These are phyloP conservation scores for Ramicandelaber brevisporus DNA, from an alignment of 192 early-diverging fungal genomes.

Conservation along the genomic window DNA sequence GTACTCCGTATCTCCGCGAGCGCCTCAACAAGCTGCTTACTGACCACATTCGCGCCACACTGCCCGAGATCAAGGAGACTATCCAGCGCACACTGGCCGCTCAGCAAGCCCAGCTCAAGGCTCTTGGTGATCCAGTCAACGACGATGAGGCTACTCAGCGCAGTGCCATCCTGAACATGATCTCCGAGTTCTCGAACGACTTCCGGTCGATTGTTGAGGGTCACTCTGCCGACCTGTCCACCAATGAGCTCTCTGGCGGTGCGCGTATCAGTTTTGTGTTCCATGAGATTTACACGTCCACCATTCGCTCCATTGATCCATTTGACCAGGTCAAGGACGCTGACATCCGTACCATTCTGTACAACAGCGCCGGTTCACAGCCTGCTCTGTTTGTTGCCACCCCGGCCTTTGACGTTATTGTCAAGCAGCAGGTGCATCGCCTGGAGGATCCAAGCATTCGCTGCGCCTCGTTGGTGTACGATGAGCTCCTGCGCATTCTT, in stretches of 20 bases:
- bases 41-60: slow-evolving; percentile 95
- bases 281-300: slow-evolving; percentile 85
- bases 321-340: slow-evolving; percentile 98
- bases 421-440: slow-evolving; percentile 97
- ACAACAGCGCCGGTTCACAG: slow-evolving; percentile 92
- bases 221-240: slow-evolving; percentile 81
- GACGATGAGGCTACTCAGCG: slow-evolving; percentile 52
- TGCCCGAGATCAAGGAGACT: slow-evolving; percentile 98
- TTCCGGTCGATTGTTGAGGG: slow-evolving; percentile 91
- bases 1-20: slow-evolving; percentile 93
- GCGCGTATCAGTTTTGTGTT: slow-evolving; percentile 98
- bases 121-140: slow-evolving; percentile 74
- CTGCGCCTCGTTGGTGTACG: slow-evolving; percentile 87
- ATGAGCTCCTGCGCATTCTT: slow-evolving; percentile 90
- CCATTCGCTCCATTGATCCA: slow-evolving; percentile 84
- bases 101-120: slow-evolving; percentile 61
- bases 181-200: slow-evolving; percentile 96
- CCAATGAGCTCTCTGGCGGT: slow-evolving; percentile 87
- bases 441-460: slow-evolving; percentile 94
- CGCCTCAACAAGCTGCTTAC: slow-evolving; percentile 96
- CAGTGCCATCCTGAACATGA: slow-evolving; percentile 85
- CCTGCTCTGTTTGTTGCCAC: slow-evolving; percentile 96
- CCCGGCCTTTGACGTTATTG: slow-evolving; percentile 90
- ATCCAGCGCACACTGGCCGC: slow-evolving; percentile 63
- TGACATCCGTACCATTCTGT: slow-evolving; percentile 94